Evolutionary conservation across 192 early-diverging fungal species (phyloP).

Genomic region (Powellomyces hirtus): DNA sequence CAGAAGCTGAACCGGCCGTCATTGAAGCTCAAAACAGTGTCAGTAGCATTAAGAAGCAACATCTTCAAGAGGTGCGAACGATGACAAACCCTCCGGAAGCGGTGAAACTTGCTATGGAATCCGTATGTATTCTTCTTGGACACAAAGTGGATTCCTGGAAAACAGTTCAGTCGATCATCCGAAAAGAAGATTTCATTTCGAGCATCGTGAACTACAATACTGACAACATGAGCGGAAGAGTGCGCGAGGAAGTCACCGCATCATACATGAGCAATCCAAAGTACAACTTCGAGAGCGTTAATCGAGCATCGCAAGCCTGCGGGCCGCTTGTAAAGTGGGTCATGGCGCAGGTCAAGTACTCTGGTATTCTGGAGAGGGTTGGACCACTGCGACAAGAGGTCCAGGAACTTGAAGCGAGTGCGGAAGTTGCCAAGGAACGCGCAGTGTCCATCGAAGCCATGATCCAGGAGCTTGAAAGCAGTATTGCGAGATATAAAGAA

Average conservation of each 20-base stretch:
- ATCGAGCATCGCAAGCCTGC: constrained; percentile 96
- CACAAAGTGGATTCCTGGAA: constrained; percentile 88
- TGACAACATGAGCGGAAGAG: constrained; percentile 70
- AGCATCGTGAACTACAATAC: constrained; percentile 97
- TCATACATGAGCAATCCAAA: constrained; percentile 80
- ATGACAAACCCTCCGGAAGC: constrained; percentile 97
- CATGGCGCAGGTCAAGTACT: constrained; percentile 90
- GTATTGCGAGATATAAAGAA: constrained; percentile 90
- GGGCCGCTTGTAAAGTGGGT: constrained; percentile 99
- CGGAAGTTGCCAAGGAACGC: constrained; percentile 67
- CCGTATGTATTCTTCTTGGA: constrained; percentile 93
- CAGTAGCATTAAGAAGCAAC: constrained; percentile 92
- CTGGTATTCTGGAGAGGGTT: constrained; percentile 90
- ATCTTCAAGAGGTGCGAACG: constrained; percentile 91
- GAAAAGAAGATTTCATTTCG: constrained; percentile 95
- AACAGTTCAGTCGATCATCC: constrained; percentile 81
- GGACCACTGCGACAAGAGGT: constrained; percentile 96
- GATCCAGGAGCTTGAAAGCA: constrained; percentile 80
- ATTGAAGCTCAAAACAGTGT: constrained; percentile 92
- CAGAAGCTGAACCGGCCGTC: constrained; percentile 96
- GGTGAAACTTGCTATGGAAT: constrained; percentile 96
- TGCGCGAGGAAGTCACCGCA: constrained; percentile 78
- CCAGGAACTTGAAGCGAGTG: constrained; percentile 71
- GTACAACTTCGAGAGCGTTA: constrained; percentile 95
- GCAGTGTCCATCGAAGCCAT: constrained; percentile 73